Evolutionary conservation across 106 monocot species (phyloP), one percentile per base, ranked within the genome.

Genomic region (Iris macrosiphon): DNA sequence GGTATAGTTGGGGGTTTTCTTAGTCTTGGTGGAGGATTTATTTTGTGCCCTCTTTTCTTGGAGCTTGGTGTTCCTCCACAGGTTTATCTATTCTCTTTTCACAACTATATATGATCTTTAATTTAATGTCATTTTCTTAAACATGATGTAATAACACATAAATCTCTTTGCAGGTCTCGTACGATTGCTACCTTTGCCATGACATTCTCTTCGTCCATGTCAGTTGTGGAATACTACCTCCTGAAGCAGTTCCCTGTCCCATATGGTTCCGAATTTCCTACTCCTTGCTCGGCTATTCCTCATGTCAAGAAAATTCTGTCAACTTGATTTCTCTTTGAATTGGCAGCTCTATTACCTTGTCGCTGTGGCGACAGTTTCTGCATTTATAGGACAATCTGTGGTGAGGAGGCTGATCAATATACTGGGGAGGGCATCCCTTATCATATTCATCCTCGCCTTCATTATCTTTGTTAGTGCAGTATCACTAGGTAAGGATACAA

Each of bases 191-290:
- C 93, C 33, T 93, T 93, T 63, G 83, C 87, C 7, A 93, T 93
- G 93, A 87, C 80, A 34, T 93, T 93, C 67, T 93, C 93, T 0
- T 73, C 93, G 7, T 88, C 93, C 2, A 93, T 93, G 93, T 88
- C 93, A 3, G 93, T 83, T 8, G 77, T 93, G 21, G 83, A 93
- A 45, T 93, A 88, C 70, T 83, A 93, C 65, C 88, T 93, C 21
- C 23, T 88, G 23, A 68, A 75, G 25, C 83, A 88, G 37, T 93
- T 93, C 44, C 93, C 93, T 5, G 69, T 93, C 25, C 83, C 87
- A 27, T 80, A 84, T 37, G 93, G 93, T 93, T 75, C 35, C 49
- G 27, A 34, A 49, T n/a, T n/a, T n/a, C n/a, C n/a, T n/a, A n/a
- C n/a, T n/a, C n/a, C n/a, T n/a, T n/a, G n/a, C n/a, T n/a, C n/a